These are phyloP conservation scores for Pichia sp. DNA, from an alignment of 1,139 yeast species.

Conservation along the genomic window DNA sequence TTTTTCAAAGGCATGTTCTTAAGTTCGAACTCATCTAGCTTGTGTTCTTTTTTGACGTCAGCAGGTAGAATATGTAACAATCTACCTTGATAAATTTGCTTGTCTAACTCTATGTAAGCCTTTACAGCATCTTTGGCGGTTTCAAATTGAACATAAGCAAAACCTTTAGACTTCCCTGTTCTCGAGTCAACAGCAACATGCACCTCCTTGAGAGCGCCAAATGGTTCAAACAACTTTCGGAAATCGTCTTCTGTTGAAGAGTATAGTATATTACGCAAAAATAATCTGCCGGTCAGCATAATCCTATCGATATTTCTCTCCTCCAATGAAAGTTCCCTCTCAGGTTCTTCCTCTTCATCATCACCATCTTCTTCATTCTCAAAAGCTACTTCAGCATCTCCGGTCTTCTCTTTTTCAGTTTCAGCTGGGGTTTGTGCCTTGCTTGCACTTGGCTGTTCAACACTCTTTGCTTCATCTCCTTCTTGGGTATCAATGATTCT, in stretches of 20 bases:
- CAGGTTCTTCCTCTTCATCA: constrained; percentile 15
- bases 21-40: constrained; percentile 83
- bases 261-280: constrained; percentile 81
- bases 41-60: constrained; percentile 68
- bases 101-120: constrained; percentile 74
- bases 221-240: constrained; percentile 48
- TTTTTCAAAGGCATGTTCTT: constrained; percentile 88
- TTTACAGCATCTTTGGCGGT: constrained; percentile 65
- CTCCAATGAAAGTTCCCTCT: constrained; percentile 36
- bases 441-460: neutral
- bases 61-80: constrained; percentile 86
- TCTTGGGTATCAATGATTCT: constrained; percentile 47
- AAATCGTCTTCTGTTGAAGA: constrained; percentile 79
- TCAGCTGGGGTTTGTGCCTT: constrained; percentile 3
- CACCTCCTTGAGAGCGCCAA: constrained; percentile 67
- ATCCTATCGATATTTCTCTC: constrained; percentile 51
- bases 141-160: constrained; percentile 75
- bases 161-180: constrained; percentile 89
- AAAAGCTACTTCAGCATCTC: constrained; percentile 19
- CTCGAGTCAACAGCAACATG: constrained; percentile 89
- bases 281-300: constrained; percentile 70
- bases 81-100: constrained; percentile 91
- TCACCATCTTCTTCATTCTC: constrained; percentile 10
- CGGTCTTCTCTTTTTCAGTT: constrained; percentile 17
- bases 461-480: constrained; percentile 18